Percentiles rank a stretch among this genome's conserved stretches.
Evolutionary conservation across 2,329 filamentous ascomycete genomes (phyloP).

Genomic region (Calonectria pauciramosa): DNA sequence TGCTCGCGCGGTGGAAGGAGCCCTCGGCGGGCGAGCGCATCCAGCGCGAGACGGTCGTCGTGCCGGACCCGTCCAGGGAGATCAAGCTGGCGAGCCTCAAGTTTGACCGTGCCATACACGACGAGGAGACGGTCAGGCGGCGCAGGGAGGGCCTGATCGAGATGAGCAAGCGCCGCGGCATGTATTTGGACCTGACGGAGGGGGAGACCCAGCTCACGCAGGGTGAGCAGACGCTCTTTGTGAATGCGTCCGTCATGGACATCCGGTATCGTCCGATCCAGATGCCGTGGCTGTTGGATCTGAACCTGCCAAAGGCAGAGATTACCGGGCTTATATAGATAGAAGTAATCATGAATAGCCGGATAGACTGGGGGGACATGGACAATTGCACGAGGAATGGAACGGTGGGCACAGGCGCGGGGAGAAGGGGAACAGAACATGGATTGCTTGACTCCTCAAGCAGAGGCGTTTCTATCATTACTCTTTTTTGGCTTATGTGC

Average conservation of each 20-base stretch:
- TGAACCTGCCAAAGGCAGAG: constrained; percentile 54
- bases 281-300: constrained; percentile 66
- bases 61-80: constrained; percentile 54
- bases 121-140: constrained; percentile 16
- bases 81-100: constrained; percentile 51
- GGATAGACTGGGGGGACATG: neutral
- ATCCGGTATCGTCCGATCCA: constrained; percentile 58
- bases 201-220: constrained; percentile 48
- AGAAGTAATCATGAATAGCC: neutral
- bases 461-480: constrained; percentile 33
- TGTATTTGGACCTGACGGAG: constrained; percentile 54
- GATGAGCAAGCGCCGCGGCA: constrained; percentile 47
- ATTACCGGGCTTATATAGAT: neutral
- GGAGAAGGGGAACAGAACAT: neutral
- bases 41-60: constrained; percentile 51
- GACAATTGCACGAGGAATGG: neutral
- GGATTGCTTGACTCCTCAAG: constrained; percentile 29
- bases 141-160: constrained; percentile 35
- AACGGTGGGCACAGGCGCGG: neutral
- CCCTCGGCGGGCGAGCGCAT: neutral
- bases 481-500: constrained; percentile 16
- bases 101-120: constrained; percentile 37
- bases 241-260: constrained; percentile 71
- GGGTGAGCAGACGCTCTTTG: constrained; percentile 68
- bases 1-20: constrained; percentile 64